Evolutionary conservation across 2,329 filamentous ascomycete genomes (phyloP).

Genomic region (Penicillium sp.): DNA sequence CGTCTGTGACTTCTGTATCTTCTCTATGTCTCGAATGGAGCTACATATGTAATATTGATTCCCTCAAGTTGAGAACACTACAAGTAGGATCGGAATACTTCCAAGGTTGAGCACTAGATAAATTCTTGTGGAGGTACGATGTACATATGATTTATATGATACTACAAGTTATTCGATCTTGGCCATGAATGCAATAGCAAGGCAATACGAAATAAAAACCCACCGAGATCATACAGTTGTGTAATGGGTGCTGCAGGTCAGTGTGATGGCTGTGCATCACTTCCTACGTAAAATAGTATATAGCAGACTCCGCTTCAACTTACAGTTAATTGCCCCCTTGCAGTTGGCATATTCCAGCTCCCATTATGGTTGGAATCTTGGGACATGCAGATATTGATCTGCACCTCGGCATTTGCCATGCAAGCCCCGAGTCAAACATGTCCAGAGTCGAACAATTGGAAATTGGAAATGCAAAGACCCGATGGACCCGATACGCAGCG

Average conservation of each 20-base stretch:
- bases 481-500: neutral
- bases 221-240: constrained; percentile 3
- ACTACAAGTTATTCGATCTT: neutral
- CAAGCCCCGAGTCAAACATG: neutral
- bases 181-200: neutral
- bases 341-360: neutral
- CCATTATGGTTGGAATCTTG: neutral
- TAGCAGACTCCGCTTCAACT: constrained; percentile 1
- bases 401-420: neutral
- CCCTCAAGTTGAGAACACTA: neutral
- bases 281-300: constrained; percentile 5
- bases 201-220: neutral
- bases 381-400: neutral
- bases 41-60: no score
- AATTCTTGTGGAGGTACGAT: neutral
- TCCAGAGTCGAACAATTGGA: neutral
- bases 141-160: neutral
- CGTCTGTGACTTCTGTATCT: neutral
- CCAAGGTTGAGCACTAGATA: neutral
- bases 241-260: constrained; percentile 13
- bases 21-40: no score
- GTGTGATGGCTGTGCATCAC: constrained; percentile 10
- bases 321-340: neutral
- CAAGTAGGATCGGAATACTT: neutral
- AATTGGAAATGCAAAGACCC: neutral